These are phyloP conservation scores for Byssochlamys sp. DNA, from an alignment of 2,329 filamentous ascomycete species.

Conservation along the genomic window DNA sequence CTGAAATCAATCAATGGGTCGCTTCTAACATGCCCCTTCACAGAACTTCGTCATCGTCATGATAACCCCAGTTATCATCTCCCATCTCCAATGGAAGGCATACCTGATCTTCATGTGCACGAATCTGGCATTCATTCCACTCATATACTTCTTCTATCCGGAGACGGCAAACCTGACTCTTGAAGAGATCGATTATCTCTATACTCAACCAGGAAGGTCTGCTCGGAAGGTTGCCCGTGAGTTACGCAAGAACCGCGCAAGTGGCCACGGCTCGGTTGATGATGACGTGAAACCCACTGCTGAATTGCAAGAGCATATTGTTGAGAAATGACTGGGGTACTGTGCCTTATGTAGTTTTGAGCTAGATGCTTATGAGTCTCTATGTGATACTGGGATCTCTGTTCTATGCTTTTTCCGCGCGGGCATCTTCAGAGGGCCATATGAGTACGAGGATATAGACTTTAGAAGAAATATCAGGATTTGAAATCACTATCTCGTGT, in stretches of 20 bases:
- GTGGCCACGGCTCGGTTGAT: not conserved
- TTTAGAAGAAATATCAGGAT: not conserved
- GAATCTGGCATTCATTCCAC: slow-evolving; percentile 25
- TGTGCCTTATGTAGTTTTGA: not conserved
- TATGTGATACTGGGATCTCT: not conserved
- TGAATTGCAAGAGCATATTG: not conserved
- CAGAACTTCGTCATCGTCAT: slow-evolving; percentile 39
- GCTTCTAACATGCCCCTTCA: slow-evolving; percentile 5
- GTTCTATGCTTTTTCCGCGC: not conserved
- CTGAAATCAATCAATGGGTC: too few species aligned
- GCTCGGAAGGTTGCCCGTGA: not conserved
- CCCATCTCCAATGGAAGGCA: slow-evolving; percentile 24
- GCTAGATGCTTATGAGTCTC: not conserved
- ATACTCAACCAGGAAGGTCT: not conserved
- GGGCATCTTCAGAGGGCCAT: not conserved
- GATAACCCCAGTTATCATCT: slow-evolving; percentile 26
- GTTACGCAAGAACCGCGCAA: not conserved
- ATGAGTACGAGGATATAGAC: not conserved
- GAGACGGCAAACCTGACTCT: slow-evolving; percentile 36
- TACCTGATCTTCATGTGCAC: slow-evolving; percentile 29
- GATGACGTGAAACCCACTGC: not conserved
- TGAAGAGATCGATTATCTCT: slow-evolving; percentile 37
- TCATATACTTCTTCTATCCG: slow-evolving; percentile 42
- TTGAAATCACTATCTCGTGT: not conserved
- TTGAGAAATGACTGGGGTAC: not conserved